Base-by-base conservation (phyloP, 768 basidiomycete genomes). In the Suillus subluteus region DNA sequence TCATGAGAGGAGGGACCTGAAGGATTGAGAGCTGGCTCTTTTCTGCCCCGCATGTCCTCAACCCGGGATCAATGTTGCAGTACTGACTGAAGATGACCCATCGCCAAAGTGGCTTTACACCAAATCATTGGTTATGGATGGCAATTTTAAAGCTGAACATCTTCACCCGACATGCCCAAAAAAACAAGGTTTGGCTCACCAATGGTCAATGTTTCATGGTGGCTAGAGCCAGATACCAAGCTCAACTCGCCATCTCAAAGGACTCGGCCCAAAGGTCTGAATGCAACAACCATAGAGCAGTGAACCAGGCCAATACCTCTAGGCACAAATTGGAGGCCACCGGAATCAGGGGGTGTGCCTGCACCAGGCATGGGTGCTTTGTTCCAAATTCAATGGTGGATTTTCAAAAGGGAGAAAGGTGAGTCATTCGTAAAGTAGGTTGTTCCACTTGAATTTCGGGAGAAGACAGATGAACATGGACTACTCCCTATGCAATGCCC, bases 291-390 rank as follows among this genome's bases (percentile, higher is more conserved):
- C 67, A 73, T 46, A 59, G 54, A 30, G 75, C 70, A 0, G 65
- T 73, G 5, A 73, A 72, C 62, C 48, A 66, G n/a, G 66, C 70
- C 35, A 64, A 69, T 30, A 37, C 61, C 4, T 66, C 48, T 6
- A 41, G 63, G 6, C 66, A 64, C 23, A 70, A 76, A 21, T 62
- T 75, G 1, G 69, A 71, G 46, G 67, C 67, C 2, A 76, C 75
- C 8, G 75, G 78, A 12, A 71, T 78, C 21, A 76, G 76, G 26
- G 6, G 76, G n/a, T n/a, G 75, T 2, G 66, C 62, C 1, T 80
- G 76, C 64, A 72, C 70, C 5, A 40, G 72, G 0, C 78, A 80
- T 69, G 78, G 77, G 0, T n/a, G 70, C 38, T 79, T 75, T 65
- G 62, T 72, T 2, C 76, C 76, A 12, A 72, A 75, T 16, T 41